Evolutionary conservation across 2,329 filamentous ascomycete genomes (phyloP), one percentile per base, ranked within the genome.

Genomic region (Penicillium crustosum): DNA sequence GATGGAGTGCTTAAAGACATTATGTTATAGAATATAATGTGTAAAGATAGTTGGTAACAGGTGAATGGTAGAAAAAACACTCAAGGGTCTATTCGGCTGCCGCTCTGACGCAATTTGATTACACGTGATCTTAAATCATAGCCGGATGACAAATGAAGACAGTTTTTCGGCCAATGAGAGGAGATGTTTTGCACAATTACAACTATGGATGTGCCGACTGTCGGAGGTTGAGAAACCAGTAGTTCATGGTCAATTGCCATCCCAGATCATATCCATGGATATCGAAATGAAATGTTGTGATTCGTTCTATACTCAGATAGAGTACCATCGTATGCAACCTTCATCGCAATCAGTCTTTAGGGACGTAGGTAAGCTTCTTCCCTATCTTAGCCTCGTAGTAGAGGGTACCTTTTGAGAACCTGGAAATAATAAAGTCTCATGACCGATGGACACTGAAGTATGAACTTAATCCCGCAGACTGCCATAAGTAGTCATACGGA

Each of bases 1-100:
- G 73, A 72, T 53, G 65, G 55, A 60, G 66, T 63, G 56, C 66
- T 71, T 45, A 71, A 42, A 59, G 72, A 70, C 73, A 75, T 75
- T 19, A 49, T 67, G 38, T 58, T 13, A 39, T 49, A 36, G 44
- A 33, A 45, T 38, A 12, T 6, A 51, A 6, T 56, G 39, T 51
- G 23, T 29, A 45, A 25, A 53, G 19, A 41, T 35, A 17, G 44
- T 42, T 42, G 52, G 1, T 21, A 41, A 27, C 12, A 19, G 44
- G 21, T 19, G 19, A 27, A 49, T 25, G 25, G 25, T 55, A 49
- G 44, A 21, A 57, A 42, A 48, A 57, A 53, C 49, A 53, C n/a
- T 25, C 6, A 35, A 53, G 54, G 42, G 21, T 48, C 36, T 42
- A 29, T 45, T 25, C 21, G 43, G 44, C 49, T 52, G 57, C 57